A percentile compares a stretch with the other conserved stretches of the same genome.
Conservation (phyloP, 1,139 yeast genomes). For the Candida labiduridarum region DNA sequence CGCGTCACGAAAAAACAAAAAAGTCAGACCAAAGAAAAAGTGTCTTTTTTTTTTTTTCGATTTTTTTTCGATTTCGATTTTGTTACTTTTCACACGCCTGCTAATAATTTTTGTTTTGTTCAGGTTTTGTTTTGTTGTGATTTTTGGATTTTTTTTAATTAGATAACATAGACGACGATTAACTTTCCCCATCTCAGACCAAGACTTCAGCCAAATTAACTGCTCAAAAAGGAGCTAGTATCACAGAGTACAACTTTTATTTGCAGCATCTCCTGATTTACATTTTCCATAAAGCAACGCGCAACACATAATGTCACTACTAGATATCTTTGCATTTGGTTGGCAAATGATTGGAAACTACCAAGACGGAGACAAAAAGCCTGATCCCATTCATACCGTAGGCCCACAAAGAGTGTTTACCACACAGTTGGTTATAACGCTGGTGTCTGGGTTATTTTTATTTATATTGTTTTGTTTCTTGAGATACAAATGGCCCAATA, state of each 20-base stretch:
- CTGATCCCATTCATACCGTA: slow-evolving; percentile 16
- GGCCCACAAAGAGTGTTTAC: slow-evolving; percentile 51
- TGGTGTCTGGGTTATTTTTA: slow-evolving; percentile 37
- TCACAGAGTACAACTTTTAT: too few relatives aligned
- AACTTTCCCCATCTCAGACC: too few relatives aligned
- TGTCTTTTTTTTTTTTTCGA: neutral
- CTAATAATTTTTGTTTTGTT: neutral
- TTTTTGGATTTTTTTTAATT: neutral
- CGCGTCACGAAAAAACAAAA: slow-evolving; percentile 1
- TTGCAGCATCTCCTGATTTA: too few relatives aligned
- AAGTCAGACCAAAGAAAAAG: neutral
- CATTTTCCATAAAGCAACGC: too few relatives aligned
- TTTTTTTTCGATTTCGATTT: slow-evolving; percentile 2
- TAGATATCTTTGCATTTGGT: slow-evolving; percentile 7
- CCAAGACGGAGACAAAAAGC: slow-evolving; percentile 3
- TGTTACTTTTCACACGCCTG: slow-evolving; percentile 2
- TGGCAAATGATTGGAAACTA: slow-evolving; percentile 10
- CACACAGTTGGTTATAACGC: slow-evolving; percentile 44
- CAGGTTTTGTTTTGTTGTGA: neutral
- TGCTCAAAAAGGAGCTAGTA: too few relatives aligned
- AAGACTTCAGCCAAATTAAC: too few relatives aligned
- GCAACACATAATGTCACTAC: slow-evolving; percentile 1
- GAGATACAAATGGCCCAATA: slow-evolving; percentile 52
- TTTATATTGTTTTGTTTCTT: slow-evolving; percentile 44
- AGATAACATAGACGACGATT: too few relatives aligned